Conservation (phyloP, 805 yeast genomes). For the Starmerella bacillaris region DNA sequence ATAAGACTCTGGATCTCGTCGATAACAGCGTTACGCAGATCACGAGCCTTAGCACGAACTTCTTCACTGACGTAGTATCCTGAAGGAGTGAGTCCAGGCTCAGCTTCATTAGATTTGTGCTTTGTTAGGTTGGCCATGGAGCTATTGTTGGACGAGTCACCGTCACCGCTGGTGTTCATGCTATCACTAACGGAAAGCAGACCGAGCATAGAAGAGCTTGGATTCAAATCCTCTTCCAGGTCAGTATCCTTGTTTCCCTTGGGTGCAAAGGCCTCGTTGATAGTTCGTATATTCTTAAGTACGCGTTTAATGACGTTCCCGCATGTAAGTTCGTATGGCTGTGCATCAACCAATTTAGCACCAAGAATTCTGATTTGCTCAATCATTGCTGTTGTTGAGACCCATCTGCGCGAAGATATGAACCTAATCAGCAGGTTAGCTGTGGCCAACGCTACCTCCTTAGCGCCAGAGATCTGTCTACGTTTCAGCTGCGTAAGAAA, state of each 20-base stretch:
- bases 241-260: conserved; percentile 5
- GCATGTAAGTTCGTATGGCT: conserved; percentile 72
- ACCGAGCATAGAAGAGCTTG: conserved; percentile 54
- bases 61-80: conserved; percentile 11
- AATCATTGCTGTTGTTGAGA: conserved; percentile 53
- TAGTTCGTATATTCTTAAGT: conserved; percentile 72
- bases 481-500: conserved; percentile 41
- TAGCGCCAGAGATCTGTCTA: conserved; percentile 67
- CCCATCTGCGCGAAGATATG: conserved; percentile 79
- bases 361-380: conserved; percentile 60
- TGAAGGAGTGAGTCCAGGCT: conserved; percentile 10
- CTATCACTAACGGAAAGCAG: conserved; percentile 38
- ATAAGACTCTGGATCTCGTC: conserved; percentile 57
- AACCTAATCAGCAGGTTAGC: conserved; percentile 76
- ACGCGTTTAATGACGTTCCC: conserved; percentile 88
- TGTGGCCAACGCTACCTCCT: conserved; percentile 66
- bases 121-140: not conserved
- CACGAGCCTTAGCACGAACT: conserved; percentile 12
- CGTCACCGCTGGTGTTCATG: conserved; percentile 14
- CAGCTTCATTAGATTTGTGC: too few species aligned
- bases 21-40: conserved; percentile 16
- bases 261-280: conserved; percentile 34
- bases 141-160: not conserved
- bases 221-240: conserved; percentile 11
- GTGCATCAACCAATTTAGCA: conserved; percentile 44